These are phyloP conservation scores for Podospora pseudopauciseta DNA, from an alignment of 495 filamentous ascomycete species.

Conservation along the genomic window DNA sequence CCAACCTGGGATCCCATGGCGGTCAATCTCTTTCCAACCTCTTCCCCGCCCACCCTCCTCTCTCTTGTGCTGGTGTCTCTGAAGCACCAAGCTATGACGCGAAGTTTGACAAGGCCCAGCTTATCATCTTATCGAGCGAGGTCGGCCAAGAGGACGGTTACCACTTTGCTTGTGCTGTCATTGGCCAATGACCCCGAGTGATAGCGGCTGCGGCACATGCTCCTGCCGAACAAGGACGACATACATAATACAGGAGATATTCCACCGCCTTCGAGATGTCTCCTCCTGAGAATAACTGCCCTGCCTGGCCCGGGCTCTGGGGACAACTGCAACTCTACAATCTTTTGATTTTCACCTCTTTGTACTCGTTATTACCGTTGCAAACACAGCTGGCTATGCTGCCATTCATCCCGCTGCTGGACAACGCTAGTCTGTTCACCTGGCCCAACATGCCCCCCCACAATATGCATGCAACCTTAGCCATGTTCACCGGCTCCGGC, in stretches of 20 bases:
- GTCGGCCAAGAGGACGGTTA: background rate
- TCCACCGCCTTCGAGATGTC: background rate
- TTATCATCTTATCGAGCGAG: constrained; percentile 5
- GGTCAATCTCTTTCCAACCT: background rate
- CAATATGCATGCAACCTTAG: constrained; percentile 8
- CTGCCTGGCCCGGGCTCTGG: too few relatives aligned
- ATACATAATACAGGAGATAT: background rate
- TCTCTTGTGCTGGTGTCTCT: background rate
- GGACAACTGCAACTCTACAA: background rate
- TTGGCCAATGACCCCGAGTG: background rate
- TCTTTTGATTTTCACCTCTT: background rate
- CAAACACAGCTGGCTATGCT: background rate
- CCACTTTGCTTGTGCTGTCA: background rate
- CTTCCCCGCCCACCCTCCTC: background rate
- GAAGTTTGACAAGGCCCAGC: background rate
- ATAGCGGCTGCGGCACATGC: background rate
- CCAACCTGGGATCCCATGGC: background rate
- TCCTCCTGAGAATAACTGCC: background rate
- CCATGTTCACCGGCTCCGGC: background rate
- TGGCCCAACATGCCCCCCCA: background rate
- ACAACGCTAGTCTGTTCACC: background rate
- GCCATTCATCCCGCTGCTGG: background rate
- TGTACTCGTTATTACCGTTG: background rate
- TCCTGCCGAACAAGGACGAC: constrained; percentile 4
- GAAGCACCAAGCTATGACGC: background rate